A percentile compares a stretch with the other conserved stretches of the same genome.
Conservation (phyloP, 305 asterid species). For the Fraxinus platypoda region DNA sequence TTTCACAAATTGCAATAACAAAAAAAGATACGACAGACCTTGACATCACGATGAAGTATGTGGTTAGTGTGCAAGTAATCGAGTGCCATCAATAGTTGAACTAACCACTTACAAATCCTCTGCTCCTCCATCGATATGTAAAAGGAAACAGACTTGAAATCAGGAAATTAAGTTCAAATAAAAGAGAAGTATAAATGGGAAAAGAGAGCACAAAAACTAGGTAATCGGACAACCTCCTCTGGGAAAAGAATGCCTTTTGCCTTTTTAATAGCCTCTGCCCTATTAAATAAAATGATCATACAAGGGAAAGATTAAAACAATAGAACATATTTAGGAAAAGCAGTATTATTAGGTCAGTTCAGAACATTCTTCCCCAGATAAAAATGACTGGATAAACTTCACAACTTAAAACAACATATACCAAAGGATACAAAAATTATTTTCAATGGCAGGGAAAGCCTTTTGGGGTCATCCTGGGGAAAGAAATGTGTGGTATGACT, state of each 20-base stretch:
- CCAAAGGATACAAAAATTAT: neutral
- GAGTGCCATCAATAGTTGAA: conserved; percentile 91
- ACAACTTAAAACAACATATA: neutral
- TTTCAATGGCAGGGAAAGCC: neutral
- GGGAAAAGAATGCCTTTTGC: conserved; percentile 79
- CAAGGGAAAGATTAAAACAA: neutral
- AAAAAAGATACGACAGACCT: conserved; percentile 44
- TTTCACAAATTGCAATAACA: neutral
- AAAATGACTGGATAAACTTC: neutral
- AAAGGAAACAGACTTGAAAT: conserved; percentile 18
- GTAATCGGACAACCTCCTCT: conserved; percentile 66
- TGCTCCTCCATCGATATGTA: conserved; percentile 32
- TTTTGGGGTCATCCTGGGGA: neutral
- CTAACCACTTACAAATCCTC: conserved; percentile 96
- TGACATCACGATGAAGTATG: conserved; percentile 96
- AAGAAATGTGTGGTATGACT: neutral
- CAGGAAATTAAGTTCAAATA: neutral
- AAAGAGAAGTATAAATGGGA: neutral
- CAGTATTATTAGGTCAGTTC: neutral
- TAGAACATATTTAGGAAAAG: neutral
- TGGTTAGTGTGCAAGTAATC: conserved; percentile 85
- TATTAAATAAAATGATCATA: conserved; percentile 28
- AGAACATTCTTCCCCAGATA: neutral
- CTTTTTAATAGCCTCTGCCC: conserved; percentile 93
- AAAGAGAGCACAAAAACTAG: conserved; percentile 1